Evolutionary conservation across 2,329 filamentous ascomycete species (phyloP).

Genomic region (Claviceps citrina): DNA sequence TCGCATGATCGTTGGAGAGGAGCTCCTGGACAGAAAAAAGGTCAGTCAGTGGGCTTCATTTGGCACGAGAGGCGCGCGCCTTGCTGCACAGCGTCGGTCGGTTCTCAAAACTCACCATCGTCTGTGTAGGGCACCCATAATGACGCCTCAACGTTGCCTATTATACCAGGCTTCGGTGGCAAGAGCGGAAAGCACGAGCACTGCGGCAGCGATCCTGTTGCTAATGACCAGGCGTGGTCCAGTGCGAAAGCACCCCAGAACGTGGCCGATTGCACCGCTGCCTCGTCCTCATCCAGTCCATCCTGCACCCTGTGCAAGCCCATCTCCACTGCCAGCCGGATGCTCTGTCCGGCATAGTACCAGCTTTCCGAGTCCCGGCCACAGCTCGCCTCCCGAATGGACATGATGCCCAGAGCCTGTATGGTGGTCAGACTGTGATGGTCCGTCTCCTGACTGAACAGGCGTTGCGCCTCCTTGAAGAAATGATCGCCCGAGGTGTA

Average conservation of each 20-base stretch:
- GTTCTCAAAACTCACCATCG: conserved; percentile 38
- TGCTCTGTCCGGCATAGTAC: conserved; percentile 56
- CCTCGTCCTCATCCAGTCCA: conserved; percentile 36
- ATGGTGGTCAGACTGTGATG: conserved; percentile 53
- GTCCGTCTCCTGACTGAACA: conserved; percentile 42
- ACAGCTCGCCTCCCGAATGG: conserved; percentile 56
- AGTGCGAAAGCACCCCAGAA: conserved; percentile 49
- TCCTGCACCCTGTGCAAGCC: conserved; percentile 43
- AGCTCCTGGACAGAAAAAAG: conserved; percentile 23
- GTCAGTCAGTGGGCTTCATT: neutral
- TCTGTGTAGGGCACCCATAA: conserved; percentile 44
- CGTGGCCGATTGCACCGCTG: conserved; percentile 43
- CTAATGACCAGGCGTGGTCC: conserved; percentile 52
- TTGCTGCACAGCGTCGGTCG: no score
- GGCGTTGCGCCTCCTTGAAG: conserved; percentile 50
- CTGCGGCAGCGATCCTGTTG: conserved; percentile 45
- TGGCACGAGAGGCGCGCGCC: no score
- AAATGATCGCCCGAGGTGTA: conserved; percentile 58
- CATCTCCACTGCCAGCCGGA: conserved; percentile 57
- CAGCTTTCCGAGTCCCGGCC: conserved; percentile 59
- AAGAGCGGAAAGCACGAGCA: conserved; percentile 41
- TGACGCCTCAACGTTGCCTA: conserved; percentile 43
- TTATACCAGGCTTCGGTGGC: conserved; percentile 44
- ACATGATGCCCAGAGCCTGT: conserved; percentile 63
- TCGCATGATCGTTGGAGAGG: conserved; percentile 39